phyloP scores from a whole-genome alignment of 164 flowering plant genomes.

The Chimonanthus salicifolius region DNA sequence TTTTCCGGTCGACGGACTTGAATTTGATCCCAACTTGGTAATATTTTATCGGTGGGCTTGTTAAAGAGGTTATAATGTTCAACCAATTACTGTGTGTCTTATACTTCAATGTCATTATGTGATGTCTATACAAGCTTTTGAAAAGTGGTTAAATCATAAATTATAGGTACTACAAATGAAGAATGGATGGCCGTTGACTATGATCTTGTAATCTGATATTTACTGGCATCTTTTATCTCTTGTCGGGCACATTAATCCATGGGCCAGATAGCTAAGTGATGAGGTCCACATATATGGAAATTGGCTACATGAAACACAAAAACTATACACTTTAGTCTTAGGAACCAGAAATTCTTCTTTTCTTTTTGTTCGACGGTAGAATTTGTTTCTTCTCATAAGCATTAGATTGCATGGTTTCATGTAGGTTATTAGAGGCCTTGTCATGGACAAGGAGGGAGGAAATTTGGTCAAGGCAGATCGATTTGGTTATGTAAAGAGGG shows the following conservation, averaged over 20 bases:
- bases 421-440: slow-evolving; percentile 95
- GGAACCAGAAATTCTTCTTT: neutral
- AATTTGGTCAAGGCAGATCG: slow-evolving; percentile 95
- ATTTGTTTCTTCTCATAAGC: neutral
- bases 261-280: neutral
- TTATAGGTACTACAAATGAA: neutral
- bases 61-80: slow-evolving; percentile 12
- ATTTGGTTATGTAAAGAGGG: slow-evolving; percentile 93
- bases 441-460: slow-evolving; percentile 91
- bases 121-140: neutral
- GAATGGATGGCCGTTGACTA: neutral
- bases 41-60: slow-evolving; percentile 14
- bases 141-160: neutral
- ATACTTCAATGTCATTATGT: neutral
- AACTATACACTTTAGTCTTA: neutral
- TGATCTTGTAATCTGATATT: neutral
- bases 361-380: neutral
- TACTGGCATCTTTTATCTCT: no score
- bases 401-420: slow-evolving; percentile 5
- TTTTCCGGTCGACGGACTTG: slow-evolving; percentile 87
- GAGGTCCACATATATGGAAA: neutral
- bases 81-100: neutral
- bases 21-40: slow-evolving; percentile 88
- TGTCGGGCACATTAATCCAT: neutral
- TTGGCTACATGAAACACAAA: neutral